Evolutionary conservation across 768 basidiomycete species (phyloP), one percentile per base, ranked within the genome.

Genomic region (Tylopilus intermedius): DNA sequence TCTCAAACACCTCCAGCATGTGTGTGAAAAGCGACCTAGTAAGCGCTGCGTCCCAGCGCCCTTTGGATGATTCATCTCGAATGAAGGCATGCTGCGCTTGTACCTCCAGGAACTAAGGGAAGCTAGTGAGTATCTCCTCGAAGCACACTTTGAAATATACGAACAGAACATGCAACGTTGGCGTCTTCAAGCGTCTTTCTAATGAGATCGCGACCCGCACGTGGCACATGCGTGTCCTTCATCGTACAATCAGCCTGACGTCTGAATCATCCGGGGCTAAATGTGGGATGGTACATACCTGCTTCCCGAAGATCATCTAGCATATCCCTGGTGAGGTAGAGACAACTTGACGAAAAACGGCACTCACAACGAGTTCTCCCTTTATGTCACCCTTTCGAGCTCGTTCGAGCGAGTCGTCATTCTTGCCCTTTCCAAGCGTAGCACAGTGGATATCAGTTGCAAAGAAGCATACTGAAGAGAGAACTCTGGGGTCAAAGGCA

Each of bases 71-170:
- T 62, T 94, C 91, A 66, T 95, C 94, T 5, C 94, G 84, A 55
- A 97, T 86, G 70, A 97, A 97, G 3, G 95, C 95, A 59, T 97
- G 94, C 62, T 98, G 94, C 0, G 94, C 95, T 68, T 96, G 93
- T 13, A 97, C 92, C 68, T 98, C 95, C 54, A 96, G 72, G 68
- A 94, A 94, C 89, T 94, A 64, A 11, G 50, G 33, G 11, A 47
- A 32, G 22, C 6, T 8, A 35, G 45, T 67, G 5, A 56, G 52
- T 47, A 24, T 45, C 21, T 44, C 47, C 49, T 47, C 38, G 32
- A 46, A 47, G 2, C n/a, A 22, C 14, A 40, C 7, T 9, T 24
- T n/a, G 43, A 40, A 33, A 39, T 35, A 21, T n/a, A 74, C 83
- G 60, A 57, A 94, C 92, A 53, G 89, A 85, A 52, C 76, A 76